These are phyloP conservation scores for Keithomyces neogunnii DNA, from an alignment of 2,329 filamentous ascomycete genomes.

Conservation along the genomic window DNA sequence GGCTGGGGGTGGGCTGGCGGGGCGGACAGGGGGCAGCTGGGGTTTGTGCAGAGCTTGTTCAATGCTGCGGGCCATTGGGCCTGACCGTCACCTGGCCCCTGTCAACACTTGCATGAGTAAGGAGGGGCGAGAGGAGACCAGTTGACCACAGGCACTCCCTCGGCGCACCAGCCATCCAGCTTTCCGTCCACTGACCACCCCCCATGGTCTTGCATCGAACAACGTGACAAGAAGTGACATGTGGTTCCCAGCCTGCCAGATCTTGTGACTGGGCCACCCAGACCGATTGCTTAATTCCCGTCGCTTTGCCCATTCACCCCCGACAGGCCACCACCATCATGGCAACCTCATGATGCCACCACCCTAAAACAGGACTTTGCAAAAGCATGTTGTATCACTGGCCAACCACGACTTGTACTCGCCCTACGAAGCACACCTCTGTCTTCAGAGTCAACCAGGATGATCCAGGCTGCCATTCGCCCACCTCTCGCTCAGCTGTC, in stretches of 20 bases:
- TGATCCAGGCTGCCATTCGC: too few relatives aligned
- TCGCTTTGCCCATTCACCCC: not conserved
- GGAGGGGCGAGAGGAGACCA: too few relatives aligned
- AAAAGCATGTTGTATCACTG: not conserved
- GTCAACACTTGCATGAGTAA: not conserved
- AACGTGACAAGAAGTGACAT: not conserved
- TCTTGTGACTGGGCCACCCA: not conserved
- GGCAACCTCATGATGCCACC: not conserved
- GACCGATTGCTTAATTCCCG: not conserved
- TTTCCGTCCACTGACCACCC: not conserved
- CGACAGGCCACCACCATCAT: not conserved
- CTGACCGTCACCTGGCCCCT: constrained; percentile 6
- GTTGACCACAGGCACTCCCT: not conserved
- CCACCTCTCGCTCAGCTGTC: too few relatives aligned
- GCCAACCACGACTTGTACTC: not conserved
- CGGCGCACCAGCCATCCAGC: not conserved
- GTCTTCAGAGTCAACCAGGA: too few relatives aligned
- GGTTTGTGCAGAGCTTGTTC: not conserved
- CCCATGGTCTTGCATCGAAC: not conserved
- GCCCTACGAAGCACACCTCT: too few relatives aligned
- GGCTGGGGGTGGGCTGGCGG: constrained; percentile 6
- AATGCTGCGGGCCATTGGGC: not conserved
- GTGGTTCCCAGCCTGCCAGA: not conserved
- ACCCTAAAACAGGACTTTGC: not conserved
- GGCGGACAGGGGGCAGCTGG: not conserved